Conservation (phyloP, 805 yeast species). For the Lipomyces anomalus region DNA sequence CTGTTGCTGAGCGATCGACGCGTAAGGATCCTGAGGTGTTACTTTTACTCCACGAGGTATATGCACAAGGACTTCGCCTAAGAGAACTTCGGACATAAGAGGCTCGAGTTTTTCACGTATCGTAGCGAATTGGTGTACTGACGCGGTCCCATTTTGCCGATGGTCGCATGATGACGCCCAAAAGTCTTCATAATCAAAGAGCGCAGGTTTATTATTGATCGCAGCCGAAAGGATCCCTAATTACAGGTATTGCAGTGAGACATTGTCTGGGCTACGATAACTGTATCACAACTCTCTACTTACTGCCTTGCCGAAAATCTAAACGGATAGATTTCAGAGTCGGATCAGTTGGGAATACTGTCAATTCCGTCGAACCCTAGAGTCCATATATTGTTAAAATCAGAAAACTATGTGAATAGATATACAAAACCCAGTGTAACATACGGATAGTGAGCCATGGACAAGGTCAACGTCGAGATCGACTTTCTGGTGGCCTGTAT, state of each 20-base stretch:
- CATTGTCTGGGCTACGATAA: too few species aligned
- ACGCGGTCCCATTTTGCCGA: conserved; percentile 15
- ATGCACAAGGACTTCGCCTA: conserved; percentile 57
- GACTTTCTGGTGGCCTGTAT: conserved; percentile 23
- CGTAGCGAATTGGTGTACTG: conserved; percentile 26
- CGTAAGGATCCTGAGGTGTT: conserved; percentile 46
- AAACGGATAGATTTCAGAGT: conserved; percentile 54
- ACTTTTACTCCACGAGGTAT: conserved; percentile 65
- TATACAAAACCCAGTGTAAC: background rate
- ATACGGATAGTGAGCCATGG: conserved; percentile 7
- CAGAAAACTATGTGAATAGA: background rate
- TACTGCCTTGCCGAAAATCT: conserved; percentile 64
- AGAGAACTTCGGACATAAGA: conserved; percentile 48
- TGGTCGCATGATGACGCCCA: conserved; percentile 32
- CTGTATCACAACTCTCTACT: conserved; percentile 31
- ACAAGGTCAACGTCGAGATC: conserved; percentile 16
- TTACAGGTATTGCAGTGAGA: background rate
- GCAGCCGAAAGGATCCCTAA: conserved; percentile 51
- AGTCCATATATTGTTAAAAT: background rate
- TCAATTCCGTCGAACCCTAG: conserved; percentile 73
- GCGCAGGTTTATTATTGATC: conserved; percentile 56
- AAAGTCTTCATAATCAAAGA: conserved; percentile 52
- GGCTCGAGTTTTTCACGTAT: conserved; percentile 24
- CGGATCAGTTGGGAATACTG: conserved; percentile 65
- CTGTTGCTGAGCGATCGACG: conserved; percentile 1